Base-by-base conservation (phyloP, 441 rosid species). In the Gossypium schwendimanii region DNA sequence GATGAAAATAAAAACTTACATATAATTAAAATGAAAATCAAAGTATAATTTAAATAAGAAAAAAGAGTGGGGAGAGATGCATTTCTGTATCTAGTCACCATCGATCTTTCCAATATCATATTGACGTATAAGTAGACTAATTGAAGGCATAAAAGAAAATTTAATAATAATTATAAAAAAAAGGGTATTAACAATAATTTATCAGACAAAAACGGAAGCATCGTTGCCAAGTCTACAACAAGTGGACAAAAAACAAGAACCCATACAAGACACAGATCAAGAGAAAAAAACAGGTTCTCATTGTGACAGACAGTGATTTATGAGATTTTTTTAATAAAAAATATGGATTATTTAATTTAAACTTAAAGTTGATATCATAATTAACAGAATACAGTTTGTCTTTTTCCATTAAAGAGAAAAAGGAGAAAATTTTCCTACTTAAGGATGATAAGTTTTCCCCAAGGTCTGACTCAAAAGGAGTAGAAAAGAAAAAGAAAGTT, bases 381-480 rank as follows among this genome's bases (percentile, higher is more conserved):
- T 36, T 9, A 63, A 68, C 60, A 50, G 71, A 2, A 9, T 15
- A 15, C 24, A n/a, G n/a, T 55, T 70, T 57, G 65, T 39, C 63
- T 11, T 69, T 60, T 15, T 54, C n/a, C 21, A 3, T 54, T 6
- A 50, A 33, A 54, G 28, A 12, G 21, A 55, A 12, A 58, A 15
- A 18, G 6, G 39, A 7, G 6, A 28, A 28, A 36, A 36, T 3
- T 39, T 33, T 54, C 14, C 63, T 54, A 28, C 62, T 11, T 3
- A 33, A 69, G 52, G 50, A 54, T 54, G 73, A 54, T 55, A 69
- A 69, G 52, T 36, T 69, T 69, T 55, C 63, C 31, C 12, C 39
- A 69, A 54, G 63, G 31, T 69, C 73, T 54, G 73, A 69, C 73
- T 69, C 73, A 69, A 33, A 69, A 69, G 71, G n/a, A 15, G 45